Base-by-base conservation (phyloP, 768 basidiomycete species). In the Multifurca ochricompacta region DNA sequence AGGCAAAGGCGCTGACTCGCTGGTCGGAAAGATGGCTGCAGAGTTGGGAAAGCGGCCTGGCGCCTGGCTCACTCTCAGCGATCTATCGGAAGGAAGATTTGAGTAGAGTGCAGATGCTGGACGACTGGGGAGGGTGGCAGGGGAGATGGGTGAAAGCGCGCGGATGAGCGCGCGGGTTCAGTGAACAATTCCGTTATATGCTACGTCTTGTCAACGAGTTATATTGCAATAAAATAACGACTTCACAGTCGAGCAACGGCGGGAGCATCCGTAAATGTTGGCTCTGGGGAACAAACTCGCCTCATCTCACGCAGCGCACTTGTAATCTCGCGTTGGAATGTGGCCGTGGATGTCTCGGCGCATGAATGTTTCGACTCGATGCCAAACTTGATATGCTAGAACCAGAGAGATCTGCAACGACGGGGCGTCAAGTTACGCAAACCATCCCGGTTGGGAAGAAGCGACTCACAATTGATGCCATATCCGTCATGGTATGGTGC, bases 301-400 rank as follows among this genome's bases (percentile, higher is more conserved):
- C 77, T 73, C 83, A 95, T 89, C 59, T 91, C 83, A 51, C 73
- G 64, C 59, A 97, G 65, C 14, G 85, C 82, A 48, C 77, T 72
- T 16, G 70, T 65, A 44, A 96, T 69, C 21, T 79, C 77, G 42
- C 72, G 64, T 62, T 86, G 83, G 66, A 95, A 87, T 23, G 54
- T 52, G 7, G 72, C 67, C 13, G 91, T 95, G 16, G 87, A 88
- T 16, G 92, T 94, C 16, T 70, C 63, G 3, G 76, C 64, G 56
- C 75, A 81, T 5, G 86, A 85, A 56, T 75, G 71, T 67, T 98
- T 98, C 41, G 87, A 90, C 67, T 98, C 95, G 65, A 96, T 82
- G 2, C 95, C 93, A 70, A 96, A 93, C 68, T 92, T 94, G 65
- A 98, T 74, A 82, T 73, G 39, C 83, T 70, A 13, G 84, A 80